Percentiles rank a stretch among this genome's conserved stretches.
These are phyloP conservation scores for Isoetes taiwanensis DNA, from an alignment of 75 land plant genomes.

Conservation along the genomic window DNA sequence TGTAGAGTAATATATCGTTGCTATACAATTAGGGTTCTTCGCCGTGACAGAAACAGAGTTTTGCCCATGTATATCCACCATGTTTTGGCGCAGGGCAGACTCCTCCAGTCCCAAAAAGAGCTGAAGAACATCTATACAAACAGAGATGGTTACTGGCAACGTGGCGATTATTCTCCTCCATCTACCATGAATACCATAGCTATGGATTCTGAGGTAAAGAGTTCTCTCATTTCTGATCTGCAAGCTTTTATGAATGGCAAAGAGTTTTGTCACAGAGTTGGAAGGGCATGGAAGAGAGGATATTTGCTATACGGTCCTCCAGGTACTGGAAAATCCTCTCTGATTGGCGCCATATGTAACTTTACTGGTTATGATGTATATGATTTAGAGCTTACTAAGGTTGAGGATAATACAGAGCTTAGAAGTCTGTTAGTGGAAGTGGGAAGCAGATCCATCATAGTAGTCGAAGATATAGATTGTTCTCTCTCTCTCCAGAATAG, in stretches of 20 bases:
- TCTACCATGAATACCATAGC: constrained; percentile 45
- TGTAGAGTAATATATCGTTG: too few relatives aligned
- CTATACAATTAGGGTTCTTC: too few relatives aligned
- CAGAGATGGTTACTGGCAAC: too few relatives aligned
- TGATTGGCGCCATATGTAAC: constrained; percentile 60
- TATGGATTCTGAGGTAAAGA: constrained; percentile 40
- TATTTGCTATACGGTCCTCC: constrained; percentile 71
- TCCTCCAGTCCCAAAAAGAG: too few relatives aligned
- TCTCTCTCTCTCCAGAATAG: constrained; percentile 22
- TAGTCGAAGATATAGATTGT: constrained; percentile 44
- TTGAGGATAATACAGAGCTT: constrained; percentile 23
- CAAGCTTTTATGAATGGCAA: constrained; percentile 39
- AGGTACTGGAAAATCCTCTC: constrained; percentile 55
- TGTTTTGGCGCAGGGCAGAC: too few relatives aligned
- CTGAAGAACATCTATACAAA: too few relatives aligned
- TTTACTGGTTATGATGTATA: constrained; percentile 40
- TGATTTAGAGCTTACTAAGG: constrained; percentile 39
- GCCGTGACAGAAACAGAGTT: too few relatives aligned
- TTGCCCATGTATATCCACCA: too few relatives aligned
- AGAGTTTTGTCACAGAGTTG: constrained; percentile 46
- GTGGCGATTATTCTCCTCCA: too few relatives aligned
- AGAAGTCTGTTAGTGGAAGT: constrained; percentile 19
- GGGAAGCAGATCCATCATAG: constrained; percentile 27
- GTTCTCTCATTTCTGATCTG: constrained; percentile 32
- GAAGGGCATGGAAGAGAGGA: constrained; percentile 77